Percentiles rank a stretch among this genome's conserved stretches.
Conservation (phyloP, 2,329 filamentous ascomycete genomes). For the Verticillium albo-atrum region DNA sequence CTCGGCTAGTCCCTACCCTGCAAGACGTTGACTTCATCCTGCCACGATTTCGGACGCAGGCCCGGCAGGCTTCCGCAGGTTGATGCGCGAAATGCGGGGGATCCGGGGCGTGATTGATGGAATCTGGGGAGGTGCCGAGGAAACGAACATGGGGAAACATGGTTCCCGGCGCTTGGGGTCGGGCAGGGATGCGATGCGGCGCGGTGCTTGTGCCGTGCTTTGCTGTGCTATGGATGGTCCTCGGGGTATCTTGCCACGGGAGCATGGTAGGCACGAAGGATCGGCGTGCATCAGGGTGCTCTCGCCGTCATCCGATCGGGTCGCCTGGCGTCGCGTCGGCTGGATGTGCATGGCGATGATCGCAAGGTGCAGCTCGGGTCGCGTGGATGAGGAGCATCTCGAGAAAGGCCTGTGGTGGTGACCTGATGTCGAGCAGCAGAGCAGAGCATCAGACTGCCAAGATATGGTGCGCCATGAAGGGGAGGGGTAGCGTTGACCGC, state of each 20-base stretch:
- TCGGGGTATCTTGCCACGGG: background rate
- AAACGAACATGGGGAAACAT: background rate
- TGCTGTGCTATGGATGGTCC: background rate
- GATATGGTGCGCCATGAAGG: no score
- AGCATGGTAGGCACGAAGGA: background rate
- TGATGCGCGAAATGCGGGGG: background rate
- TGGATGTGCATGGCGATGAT: background rate
- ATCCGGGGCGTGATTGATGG: background rate
- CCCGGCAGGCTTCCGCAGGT: background rate
- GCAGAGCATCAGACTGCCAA: no score
- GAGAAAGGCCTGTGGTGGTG: no score
- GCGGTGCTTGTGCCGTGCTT: background rate
- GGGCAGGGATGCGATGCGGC: background rate
- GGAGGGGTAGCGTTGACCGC: no score
- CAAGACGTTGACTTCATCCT: background rate
- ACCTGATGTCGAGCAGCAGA: no score
- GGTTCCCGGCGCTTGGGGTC: background rate
- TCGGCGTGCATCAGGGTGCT: background rate
- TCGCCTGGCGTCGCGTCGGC: background rate
- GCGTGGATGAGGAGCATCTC: background rate
- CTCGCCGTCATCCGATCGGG: background rate
- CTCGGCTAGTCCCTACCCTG: background rate
- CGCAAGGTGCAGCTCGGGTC: background rate
- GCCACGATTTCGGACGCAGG: background rate
- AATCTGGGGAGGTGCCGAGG: background rate